A percentile compares a stretch with the other conserved stretches of the same genome.
phyloP scores from a whole-genome alignment of 371 early-diverging fungal species.

The Rhizomucor pusillus region DNA sequence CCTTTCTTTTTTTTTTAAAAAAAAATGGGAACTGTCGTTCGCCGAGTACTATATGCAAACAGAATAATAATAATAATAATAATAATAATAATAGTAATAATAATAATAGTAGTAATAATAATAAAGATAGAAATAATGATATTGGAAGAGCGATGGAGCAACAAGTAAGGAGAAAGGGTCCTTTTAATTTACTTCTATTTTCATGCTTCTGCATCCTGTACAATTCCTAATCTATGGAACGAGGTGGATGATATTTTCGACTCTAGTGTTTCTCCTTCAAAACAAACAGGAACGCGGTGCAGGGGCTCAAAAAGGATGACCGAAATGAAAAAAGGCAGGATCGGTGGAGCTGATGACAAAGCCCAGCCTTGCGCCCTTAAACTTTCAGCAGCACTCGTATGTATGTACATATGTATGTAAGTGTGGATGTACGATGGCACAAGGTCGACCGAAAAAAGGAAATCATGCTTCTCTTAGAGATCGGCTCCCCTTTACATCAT shows the following conservation, averaged over 20 bases:
- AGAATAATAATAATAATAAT: no score
- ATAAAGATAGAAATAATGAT: background rate
- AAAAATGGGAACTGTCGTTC: no score
- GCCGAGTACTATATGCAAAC: no score
- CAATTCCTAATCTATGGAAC: constrained; percentile 16
- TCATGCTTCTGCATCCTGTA: constrained; percentile 17
- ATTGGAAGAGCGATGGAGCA: constrained; percentile 3
- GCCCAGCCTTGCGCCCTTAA: no score
- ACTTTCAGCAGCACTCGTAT: no score
- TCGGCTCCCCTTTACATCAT: no score
- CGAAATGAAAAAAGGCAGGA: background rate
- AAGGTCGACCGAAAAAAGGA: constrained; percentile 4
- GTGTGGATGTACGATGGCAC: constrained; percentile 2
- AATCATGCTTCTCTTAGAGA: constrained; percentile 6
- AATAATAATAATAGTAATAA: no score
- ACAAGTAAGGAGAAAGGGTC: constrained; percentile 13
- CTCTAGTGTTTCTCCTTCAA: background rate
- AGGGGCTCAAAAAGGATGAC: background rate
- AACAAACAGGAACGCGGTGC: no score
- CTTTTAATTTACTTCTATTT: constrained; percentile 14
- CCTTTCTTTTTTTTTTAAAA: no score
- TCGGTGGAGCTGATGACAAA: no score
- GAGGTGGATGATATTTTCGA: constrained; percentile 4
- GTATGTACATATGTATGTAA: no score
- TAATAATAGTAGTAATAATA: no score